phyloP scores from a whole-genome alignment of 768 basidiomycete genomes.

The Lyophyllum semitale region DNA sequence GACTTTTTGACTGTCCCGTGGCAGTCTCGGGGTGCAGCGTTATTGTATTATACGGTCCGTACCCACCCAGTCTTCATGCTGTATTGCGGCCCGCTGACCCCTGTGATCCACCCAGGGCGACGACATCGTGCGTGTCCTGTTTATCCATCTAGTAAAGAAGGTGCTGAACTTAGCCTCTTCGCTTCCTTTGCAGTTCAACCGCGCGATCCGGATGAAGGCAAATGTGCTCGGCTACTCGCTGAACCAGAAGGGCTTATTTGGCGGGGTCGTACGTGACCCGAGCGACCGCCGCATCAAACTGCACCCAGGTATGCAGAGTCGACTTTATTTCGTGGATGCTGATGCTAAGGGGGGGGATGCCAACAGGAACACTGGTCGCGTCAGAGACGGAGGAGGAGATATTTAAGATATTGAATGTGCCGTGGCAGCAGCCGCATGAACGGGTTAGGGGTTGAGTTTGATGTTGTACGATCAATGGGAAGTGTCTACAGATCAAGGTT shows the following conservation, averaged over 20 bases:
- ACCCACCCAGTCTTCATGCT: neutral
- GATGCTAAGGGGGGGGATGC: too few species aligned
- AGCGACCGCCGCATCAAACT: slow-evolving; percentile 61
- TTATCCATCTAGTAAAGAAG: neutral
- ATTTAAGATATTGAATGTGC: slow-evolving; percentile 73
- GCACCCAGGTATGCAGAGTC: slow-evolving; percentile 48
- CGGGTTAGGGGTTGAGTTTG: slow-evolving; percentile 48
- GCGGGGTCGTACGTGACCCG: slow-evolving; percentile 71
- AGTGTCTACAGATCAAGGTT: too few species aligned
- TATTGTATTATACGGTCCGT: slow-evolving; percentile 89
- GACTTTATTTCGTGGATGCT: neutral
- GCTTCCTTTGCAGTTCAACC: slow-evolving; percentile 80
- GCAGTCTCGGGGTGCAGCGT: slow-evolving; percentile 74
- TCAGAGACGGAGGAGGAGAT: slow-evolving; percentile 89
- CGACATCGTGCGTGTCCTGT: slow-evolving; percentile 67
- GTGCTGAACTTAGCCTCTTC: neutral
- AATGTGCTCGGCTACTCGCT: slow-evolving; percentile 78
- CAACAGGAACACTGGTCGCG: slow-evolving; percentile 70
- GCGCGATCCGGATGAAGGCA: slow-evolving; percentile 85
- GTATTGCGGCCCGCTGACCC: neutral
- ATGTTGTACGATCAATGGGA: neutral
- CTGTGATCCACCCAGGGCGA: slow-evolving; percentile 61
- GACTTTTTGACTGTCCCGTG: slow-evolving; percentile 87
- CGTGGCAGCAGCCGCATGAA: slow-evolving; percentile 83
- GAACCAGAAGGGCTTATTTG: slow-evolving; percentile 84